A percentile compares a stretch with the other conserved stretches of the same genome.
phyloP scores from a whole-genome alignment of 177 flowering plant species.

The Vitis hybrid region DNA sequence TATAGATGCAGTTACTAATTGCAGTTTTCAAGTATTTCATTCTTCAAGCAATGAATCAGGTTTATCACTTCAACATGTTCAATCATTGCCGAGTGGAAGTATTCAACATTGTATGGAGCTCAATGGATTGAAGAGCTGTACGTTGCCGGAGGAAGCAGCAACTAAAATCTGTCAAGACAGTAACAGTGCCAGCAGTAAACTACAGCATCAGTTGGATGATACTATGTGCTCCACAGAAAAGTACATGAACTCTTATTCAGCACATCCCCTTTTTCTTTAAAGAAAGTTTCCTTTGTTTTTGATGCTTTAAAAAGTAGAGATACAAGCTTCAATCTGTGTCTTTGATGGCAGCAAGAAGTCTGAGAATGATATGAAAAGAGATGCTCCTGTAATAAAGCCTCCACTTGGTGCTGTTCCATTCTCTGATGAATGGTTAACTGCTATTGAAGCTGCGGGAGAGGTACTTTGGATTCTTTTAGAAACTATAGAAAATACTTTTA shows the following conservation, averaged over 20 bases:
- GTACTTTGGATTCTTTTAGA: conserved; percentile 30
- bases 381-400: conserved; percentile 25
- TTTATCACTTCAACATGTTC: neutral
- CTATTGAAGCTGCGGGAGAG: conserved; percentile 95
- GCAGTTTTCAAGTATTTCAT: conserved; percentile 2
- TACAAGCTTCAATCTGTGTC: neutral
- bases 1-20: conserved; percentile 2
- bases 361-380: conserved; percentile 27
- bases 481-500: neutral
- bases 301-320: neutral
- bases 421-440: conserved; percentile 96
- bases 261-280: neutral
- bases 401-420: conserved; percentile 71
- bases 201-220: conserved; percentile 13
- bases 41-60: conserved; percentile 8
- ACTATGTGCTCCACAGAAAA: conserved; percentile 6
- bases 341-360: conserved; percentile 39
- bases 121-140: neutral
- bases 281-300: neutral
- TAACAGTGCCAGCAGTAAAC: conserved; percentile 9
- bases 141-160: conserved; percentile 9
- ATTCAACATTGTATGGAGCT: neutral
- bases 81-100: conserved; percentile 10
- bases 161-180: conserved; percentile 1
- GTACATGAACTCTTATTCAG: conserved; percentile 3